These are phyloP conservation scores for Myriangium duriaei DNA, from an alignment of 2,329 filamentous ascomycete species.

Conservation along the genomic window DNA sequence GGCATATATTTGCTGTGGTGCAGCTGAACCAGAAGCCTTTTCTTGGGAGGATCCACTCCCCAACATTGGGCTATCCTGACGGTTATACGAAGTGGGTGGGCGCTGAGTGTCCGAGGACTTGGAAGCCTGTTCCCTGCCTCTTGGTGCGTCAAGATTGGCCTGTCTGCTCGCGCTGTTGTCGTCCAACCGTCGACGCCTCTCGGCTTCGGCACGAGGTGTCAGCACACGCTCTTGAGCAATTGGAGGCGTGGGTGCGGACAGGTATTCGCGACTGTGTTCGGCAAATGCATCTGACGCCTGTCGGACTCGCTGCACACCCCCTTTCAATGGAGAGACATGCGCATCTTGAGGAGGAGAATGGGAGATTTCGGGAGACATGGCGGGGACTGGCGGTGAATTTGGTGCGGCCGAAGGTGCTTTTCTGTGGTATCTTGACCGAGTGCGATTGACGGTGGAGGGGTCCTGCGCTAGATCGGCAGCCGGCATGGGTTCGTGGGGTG, in stretches of 20 bases:
- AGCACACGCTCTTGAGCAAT: slow-evolving; percentile 1
- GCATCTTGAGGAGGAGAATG: background rate
- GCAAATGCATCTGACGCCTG: background rate
- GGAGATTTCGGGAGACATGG: background rate
- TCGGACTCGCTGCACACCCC: background rate
- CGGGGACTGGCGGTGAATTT: slow-evolving; percentile 1
- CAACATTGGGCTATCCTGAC: slow-evolving; percentile 8
- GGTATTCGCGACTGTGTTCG: background rate
- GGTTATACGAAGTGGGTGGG: background rate
- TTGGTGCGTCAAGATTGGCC: background rate
- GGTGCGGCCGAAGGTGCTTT: slow-evolving; percentile 5
- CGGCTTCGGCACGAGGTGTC: slow-evolving; percentile 6
- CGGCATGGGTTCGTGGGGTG: slow-evolving; percentile 2
- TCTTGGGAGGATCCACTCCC: background rate
- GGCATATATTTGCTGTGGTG: slow-evolving; percentile 20
- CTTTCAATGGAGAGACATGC: slow-evolving; percentile 1
- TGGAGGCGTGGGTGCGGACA: background rate
- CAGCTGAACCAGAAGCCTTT: slow-evolving; percentile 1
- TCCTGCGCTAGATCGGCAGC: slow-evolving; percentile 5
- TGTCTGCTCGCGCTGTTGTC: slow-evolving; percentile 9
- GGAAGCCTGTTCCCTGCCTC: background rate
- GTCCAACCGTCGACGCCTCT: slow-evolving; percentile 4
- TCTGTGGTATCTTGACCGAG: slow-evolving; percentile 14
- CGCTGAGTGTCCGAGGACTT: background rate
- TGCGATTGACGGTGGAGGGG: slow-evolving; percentile 10